Evolutionary conservation across 2,329 filamentous ascomycete species (phyloP).

Genomic region (Colletotrichum tropicicola): DNA sequence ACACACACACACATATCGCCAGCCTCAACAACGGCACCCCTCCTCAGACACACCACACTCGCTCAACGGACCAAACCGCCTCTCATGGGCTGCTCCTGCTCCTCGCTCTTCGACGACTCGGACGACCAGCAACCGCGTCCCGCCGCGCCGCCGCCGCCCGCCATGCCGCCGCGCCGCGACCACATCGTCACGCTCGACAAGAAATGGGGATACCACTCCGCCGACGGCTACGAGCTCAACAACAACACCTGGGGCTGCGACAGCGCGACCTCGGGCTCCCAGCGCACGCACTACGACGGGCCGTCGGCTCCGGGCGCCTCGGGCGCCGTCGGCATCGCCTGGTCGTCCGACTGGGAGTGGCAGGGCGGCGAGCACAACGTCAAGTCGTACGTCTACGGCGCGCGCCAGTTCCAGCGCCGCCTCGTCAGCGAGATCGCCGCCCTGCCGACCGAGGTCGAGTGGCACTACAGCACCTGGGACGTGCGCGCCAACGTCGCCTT

Average conservation of each 20-base stretch:
- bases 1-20: not conserved
- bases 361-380: constrained; percentile 46
- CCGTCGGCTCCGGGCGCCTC: constrained; percentile 37
- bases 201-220: constrained; percentile 40
- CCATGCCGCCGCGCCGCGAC: constrained; percentile 32
- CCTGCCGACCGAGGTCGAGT: constrained; percentile 45
- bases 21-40: not conserved
- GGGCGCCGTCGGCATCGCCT: constrained; percentile 41
- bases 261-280: constrained; percentile 44
- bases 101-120: constrained; percentile 3
- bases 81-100: constrained; percentile 9
- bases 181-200: constrained; percentile 35
- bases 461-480: constrained; percentile 56
- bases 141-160: not conserved
- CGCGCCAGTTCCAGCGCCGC: constrained; percentile 40
- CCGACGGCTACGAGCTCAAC: constrained; percentile 42
- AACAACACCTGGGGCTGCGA: constrained; percentile 55
- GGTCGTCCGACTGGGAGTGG: constrained; percentile 53
- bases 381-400: constrained; percentile 55
- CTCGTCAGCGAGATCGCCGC: constrained; percentile 42
- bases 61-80: too few species aligned
- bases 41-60: not conserved
- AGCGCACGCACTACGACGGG: constrained; percentile 51
- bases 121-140: constrained; percentile 6
- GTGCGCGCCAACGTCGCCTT: constrained; percentile 69